Evolutionary conservation across 768 basidiomycete species (phyloP).

Genomic region (Agaricus blazei): DNA sequence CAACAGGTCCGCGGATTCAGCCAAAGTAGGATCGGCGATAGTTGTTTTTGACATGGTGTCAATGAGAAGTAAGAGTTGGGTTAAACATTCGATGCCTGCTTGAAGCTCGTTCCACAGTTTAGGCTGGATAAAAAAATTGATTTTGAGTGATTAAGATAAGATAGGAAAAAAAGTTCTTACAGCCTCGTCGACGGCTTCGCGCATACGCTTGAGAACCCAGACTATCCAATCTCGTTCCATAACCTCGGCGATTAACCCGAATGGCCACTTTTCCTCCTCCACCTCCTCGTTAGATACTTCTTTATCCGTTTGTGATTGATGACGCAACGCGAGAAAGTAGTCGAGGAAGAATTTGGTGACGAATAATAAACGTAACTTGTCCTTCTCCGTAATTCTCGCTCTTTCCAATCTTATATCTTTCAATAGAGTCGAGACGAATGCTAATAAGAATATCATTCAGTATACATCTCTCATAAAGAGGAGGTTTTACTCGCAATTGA

Average conservation of each 20-base stretch:
- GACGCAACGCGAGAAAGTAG: conserved; percentile 68
- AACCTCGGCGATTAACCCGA: conserved; percentile 79
- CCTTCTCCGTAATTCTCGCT: conserved; percentile 90
- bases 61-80: conserved; percentile 85
- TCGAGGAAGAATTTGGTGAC: conserved; percentile 90
- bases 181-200: conserved; percentile 86
- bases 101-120: conserved; percentile 93
- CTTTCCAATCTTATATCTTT: conserved; percentile 94
- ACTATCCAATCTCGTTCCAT: conserved; percentile 83
- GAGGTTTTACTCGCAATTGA: conserved; percentile 67
- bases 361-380: conserved; percentile 84
- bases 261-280: conserved; percentile 43
- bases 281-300: conserved; percentile 18
- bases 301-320: conserved; percentile 10
- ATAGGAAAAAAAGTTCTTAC: conserved; percentile 33
- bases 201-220: conserved; percentile 89
- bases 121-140: conserved; percentile 46
- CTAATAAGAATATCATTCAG: conserved; percentile 32
- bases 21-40: conserved; percentile 40
- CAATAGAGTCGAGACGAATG: conserved; percentile 79
- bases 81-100: conserved; percentile 90
- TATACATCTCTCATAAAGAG: conserved; percentile 2
- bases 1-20: conserved; percentile 74
- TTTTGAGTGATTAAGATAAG: neutral
- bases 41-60: conserved; percentile 69